Evolutionary conservation across 345 rosid species (phyloP), one percentile per base, ranked within the genome.

Genomic region (Arabidopsis suecica): DNA sequence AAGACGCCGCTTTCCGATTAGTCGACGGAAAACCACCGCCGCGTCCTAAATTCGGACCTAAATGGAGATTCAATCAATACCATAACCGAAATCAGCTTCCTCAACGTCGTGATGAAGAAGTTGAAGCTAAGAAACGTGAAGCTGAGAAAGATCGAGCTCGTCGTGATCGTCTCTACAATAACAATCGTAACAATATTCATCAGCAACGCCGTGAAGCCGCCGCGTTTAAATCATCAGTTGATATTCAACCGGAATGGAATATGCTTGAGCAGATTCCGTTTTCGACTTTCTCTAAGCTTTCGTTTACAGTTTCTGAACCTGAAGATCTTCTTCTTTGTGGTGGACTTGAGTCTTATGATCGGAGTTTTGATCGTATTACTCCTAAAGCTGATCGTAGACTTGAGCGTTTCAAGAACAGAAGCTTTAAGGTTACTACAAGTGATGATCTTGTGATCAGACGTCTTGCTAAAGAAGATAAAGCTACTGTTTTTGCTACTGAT

Each of bases 201-300:
- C 91, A 86, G 37, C 77, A 79, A 13, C 97, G 99, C 7, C 88
- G 99, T 3, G 99, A 95, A 78, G 93, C 97, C 0, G 96, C 97
- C 0, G 87, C 83, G 1, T 91, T 88, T 49, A 95, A 91, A 54
- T 92, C 96, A 0, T 92, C 98, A 0, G 98, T 95, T 49, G 99
- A 92, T 64, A 95, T 95, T 40, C 98, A 95, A 59, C 98, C 99
- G 0, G 99, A 95, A 47, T 95, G 99, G 99, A 90, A 93, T 70
- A 92, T 95, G 99, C 90, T 90, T 2, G 98, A 95, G 41, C 97
- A 93, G 89, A 95, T 95, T 22, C 99, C 99, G 0, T 95, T 95
- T 70, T 85, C 97, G 0, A 86, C 90, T 5, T 93, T 95, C 84
- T 85, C 96, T 3, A 93, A 95, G 80, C 86, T 95, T 2, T 89